phyloP scores from a whole-genome alignment of 192 early-diverging fungal genomes.

The Umbelopsis isabellina region DNA sequence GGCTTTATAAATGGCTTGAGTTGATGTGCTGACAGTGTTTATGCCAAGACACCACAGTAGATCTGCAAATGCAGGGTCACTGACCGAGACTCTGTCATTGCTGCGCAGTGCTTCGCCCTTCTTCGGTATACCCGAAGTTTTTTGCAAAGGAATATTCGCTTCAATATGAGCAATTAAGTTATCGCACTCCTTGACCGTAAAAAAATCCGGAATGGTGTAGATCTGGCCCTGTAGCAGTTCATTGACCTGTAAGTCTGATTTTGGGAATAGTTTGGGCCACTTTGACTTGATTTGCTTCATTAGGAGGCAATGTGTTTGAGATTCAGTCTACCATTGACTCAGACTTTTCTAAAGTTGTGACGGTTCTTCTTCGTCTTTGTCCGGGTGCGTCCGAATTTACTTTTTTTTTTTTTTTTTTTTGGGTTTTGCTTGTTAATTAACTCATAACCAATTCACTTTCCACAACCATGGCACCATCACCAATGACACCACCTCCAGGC shows the following conservation, averaged over 20 bases:
- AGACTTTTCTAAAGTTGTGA: neutral
- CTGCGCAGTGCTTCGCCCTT: conserved; percentile 46
- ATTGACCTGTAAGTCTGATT: conserved; percentile 21
- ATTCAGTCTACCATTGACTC: neutral
- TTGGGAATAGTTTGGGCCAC: conserved; percentile 33
- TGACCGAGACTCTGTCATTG: conserved; percentile 44
- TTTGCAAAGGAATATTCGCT: conserved; percentile 30
- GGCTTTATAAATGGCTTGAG: neutral
- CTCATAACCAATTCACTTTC: neutral
- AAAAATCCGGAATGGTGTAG: conserved; percentile 38
- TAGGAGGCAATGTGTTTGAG: no score
- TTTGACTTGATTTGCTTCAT: conserved; percentile 9
- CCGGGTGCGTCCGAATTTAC: neutral
- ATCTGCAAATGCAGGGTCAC: conserved; percentile 32
- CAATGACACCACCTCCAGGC: conserved; percentile 44
- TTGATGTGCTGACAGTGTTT: neutral
- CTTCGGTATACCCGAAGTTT: conserved; percentile 30
- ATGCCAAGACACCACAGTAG: conserved; percentile 35
- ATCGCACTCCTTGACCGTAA: conserved; percentile 43
- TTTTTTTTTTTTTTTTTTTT: conserved; percentile 15
- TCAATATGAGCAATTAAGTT: conserved; percentile 40
- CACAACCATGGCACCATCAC: neutral
- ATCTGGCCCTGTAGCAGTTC: conserved; percentile 41
- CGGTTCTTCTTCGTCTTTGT: neutral
- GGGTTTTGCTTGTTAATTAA: neutral